Base-by-base conservation (phyloP, 805 yeast species). In the Wickerhamiella spandovensis region DNA sequence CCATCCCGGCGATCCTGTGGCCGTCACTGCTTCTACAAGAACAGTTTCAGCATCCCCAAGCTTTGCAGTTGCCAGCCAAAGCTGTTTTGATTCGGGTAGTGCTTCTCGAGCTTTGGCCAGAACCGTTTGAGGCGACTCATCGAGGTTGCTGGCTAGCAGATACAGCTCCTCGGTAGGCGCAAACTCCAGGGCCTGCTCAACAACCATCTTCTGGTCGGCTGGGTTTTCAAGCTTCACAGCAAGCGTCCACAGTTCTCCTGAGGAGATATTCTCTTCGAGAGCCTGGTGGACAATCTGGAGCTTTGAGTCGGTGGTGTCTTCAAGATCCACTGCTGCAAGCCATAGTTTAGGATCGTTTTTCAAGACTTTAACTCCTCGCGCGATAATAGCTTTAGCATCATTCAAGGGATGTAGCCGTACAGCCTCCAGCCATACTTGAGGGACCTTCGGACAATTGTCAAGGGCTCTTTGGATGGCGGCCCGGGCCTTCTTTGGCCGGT, bases 381-480 rank as follows among this genome's bases (percentile, higher is more conserved):
- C 75, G 1, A 81, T 79, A 12, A 88, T 71, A 1, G 71, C 65
- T 59, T 77, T 80, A 47, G 84, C 74, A 15, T 72, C 61, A 45
- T 76, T 74, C 9, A 63, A 59, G 3, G 65, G 64, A 59, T 86
- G 79, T 12, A 89, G 66, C 45, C 85, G 71, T 5, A 90, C 69
- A 59, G 75, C 81, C 54, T 85, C 95, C 7, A 89, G 63, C 98
- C 98, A 90, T 0, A 88, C 70, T 12, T 77, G 82, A 52, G 81
- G 94, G 56, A 72, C 76, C 39, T 67, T 68, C 0, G 88, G 85
- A 55, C 89, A 78, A 43, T 69, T 68, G 4, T 67, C 69, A 59
- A 95, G 84, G 1, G 95, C 98, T 60, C 84, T 78, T n/a, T 70
- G 71, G 6, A 88, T 81, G 15, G 84, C 53, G 21, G 65, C 66